Percentiles rank a stretch among this genome's conserved stretches.
Evolutionary conservation across 2,329 filamentous ascomycete species (phyloP).

Genomic region (Simplicillium sp.): DNA sequence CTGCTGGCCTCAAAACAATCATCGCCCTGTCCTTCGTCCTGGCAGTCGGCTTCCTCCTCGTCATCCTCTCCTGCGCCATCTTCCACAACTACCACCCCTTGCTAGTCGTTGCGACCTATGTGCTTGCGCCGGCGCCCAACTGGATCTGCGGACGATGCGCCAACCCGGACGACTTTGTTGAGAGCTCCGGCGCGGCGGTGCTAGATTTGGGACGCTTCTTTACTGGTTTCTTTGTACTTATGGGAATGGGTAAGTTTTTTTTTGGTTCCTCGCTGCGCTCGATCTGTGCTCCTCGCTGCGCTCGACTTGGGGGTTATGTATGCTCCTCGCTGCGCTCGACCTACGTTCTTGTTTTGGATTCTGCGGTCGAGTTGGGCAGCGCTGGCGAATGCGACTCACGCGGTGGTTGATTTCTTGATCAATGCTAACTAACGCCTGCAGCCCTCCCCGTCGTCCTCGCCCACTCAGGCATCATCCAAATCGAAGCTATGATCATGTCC

Average conservation of each 20-base stretch:
- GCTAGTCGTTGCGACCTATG: constrained; percentile 90
- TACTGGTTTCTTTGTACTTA: constrained; percentile 91
- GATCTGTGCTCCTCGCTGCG: constrained; percentile 9
- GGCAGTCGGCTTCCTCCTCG: constrained; percentile 95
- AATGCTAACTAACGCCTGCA: constrained; percentile 28
- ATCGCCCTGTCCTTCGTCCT: constrained; percentile 98
- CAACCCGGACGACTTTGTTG: constrained; percentile 91
- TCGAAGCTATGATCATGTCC: constrained; percentile 90
- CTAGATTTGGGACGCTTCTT: constrained; percentile 89
- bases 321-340: too few relatives aligned
- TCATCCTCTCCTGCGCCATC: constrained; percentile 93
- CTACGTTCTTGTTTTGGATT: too few relatives aligned
- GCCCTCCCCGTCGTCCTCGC: constrained; percentile 83
- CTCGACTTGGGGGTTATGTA: too few relatives aligned
- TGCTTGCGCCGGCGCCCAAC: constrained; percentile 89
- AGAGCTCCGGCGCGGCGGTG: constrained; percentile 73
- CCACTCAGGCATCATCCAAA: constrained; percentile 72
- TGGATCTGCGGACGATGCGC: constrained; percentile 86
- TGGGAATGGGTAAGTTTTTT: constrained; percentile 77
- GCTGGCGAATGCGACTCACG: too few relatives aligned
- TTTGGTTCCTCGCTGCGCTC: not conserved
- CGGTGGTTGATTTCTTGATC: too few relatives aligned
- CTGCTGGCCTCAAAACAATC: constrained; percentile 96
- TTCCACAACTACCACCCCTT: constrained; percentile 93
- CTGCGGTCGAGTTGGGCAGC: too few relatives aligned